phyloP scores from a whole-genome alignment of 495 filamentous ascomycete genomes.

The Trichocladium uniseriatum region DNA sequence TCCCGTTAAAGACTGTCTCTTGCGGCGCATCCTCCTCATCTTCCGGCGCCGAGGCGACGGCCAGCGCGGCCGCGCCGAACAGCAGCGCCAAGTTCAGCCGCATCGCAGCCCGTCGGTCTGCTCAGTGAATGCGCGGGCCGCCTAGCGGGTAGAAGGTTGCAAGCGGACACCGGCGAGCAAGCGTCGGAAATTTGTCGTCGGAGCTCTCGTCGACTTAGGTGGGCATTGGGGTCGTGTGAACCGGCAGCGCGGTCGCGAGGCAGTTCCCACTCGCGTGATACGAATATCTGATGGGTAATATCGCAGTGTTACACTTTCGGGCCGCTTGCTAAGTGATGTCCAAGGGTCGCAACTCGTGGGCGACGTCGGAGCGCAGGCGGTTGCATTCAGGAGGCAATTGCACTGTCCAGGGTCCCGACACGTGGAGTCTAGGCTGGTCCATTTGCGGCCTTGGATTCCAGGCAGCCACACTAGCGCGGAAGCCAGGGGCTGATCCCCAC shows the following conservation, averaged over 20 bases:
- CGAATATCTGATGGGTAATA: conserved; percentile 16
- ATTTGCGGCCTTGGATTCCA: conserved; percentile 12
- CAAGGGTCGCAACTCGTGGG: conserved; percentile 9
- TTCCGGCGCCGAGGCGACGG: conserved; percentile 24
- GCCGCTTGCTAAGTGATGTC: conserved; percentile 1
- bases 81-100: conserved; percentile 28
- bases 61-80: conserved; percentile 31
- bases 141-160: background rate
- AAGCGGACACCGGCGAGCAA: background rate
- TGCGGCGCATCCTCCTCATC: conserved; percentile 28
- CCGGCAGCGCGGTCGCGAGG: background rate
- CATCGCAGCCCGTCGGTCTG: conserved; percentile 11
- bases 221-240: conserved; percentile 3
- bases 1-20: conserved; percentile 68
- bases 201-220: background rate
- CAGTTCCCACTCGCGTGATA: conserved; percentile 12
- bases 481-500: background rate
- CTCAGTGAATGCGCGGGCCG: background rate
- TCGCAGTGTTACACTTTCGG: conserved; percentile 14
- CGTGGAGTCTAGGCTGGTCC: conserved; percentile 8
- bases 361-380: conserved; percentile 4
- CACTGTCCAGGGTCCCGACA: conserved; percentile 7
- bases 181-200: background rate
- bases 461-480: conserved; percentile 1
- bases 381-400: conserved; percentile 18